Evolutionary conservation across 2,329 filamentous ascomycete species (phyloP).

Genomic region (Paecilomyces dactylethromorphus): DNA sequence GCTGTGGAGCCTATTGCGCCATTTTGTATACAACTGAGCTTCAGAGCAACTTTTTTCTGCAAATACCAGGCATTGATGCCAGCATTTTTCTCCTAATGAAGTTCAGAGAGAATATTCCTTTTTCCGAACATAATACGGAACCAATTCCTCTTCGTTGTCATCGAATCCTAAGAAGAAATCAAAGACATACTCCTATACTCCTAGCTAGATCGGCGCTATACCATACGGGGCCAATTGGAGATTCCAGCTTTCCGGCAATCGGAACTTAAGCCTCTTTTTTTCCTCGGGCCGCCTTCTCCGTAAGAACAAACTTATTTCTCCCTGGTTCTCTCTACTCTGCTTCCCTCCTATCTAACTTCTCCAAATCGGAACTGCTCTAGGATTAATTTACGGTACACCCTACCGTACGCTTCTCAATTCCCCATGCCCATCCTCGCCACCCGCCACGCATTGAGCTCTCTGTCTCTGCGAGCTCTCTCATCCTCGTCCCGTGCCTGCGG

Average conservation of each 20-base stretch:
- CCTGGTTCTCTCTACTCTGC: background rate
- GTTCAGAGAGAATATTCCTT: too few relatives aligned
- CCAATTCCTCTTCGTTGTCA: too few relatives aligned
- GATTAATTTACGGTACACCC: background rate
- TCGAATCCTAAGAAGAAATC: background rate
- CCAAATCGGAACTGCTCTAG: background rate
- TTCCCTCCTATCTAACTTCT: background rate
- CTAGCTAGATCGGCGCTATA: background rate
- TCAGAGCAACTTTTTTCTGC: too few relatives aligned
- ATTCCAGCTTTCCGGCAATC: background rate
- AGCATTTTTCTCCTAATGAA: too few relatives aligned
- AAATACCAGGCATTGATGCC: too few relatives aligned
- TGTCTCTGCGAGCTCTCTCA: background rate
- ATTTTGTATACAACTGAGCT: too few relatives aligned
- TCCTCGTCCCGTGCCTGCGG: background rate
- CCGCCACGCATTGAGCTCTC: background rate
- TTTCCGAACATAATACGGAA: too few relatives aligned
- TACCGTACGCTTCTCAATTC: background rate
- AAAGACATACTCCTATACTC: background rate
- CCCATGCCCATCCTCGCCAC: background rate
- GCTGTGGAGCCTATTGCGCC: too few relatives aligned
- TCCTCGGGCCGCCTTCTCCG: background rate
- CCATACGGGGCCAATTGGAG: background rate
- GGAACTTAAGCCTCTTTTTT: too few relatives aligned
- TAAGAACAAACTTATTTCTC: too few relatives aligned